Conservation (phyloP, 2,329 filamentous ascomycete genomes). For the Microsporum canis region DNA sequence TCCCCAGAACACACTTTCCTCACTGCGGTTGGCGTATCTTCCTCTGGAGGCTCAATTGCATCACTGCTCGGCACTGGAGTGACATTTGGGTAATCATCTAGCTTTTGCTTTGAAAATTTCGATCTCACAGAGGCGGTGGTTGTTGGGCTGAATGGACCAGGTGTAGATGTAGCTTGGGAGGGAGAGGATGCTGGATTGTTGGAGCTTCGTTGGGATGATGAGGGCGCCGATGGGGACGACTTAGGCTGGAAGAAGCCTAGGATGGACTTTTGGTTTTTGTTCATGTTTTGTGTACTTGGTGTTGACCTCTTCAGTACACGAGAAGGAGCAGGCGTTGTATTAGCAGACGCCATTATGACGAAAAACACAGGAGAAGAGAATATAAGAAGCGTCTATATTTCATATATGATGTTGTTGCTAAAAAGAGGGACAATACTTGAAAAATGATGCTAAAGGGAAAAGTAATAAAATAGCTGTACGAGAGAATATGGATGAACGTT, state of each 20-base stretch:
- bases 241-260: slow-evolving; percentile 63
- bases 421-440: neutral
- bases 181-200: slow-evolving; percentile 8
- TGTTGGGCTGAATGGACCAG: neutral
- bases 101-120: neutral
- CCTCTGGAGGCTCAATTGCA: slow-evolving; percentile 55
- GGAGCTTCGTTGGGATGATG: slow-evolving; percentile 18
- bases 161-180: neutral
- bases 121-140: neutral
- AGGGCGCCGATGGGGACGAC: slow-evolving; percentile 36
- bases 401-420: neutral
- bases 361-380: neutral
- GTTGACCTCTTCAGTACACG: slow-evolving; percentile 20
- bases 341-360: neutral
- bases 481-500: neutral
- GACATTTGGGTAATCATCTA: slow-evolving; percentile 34
- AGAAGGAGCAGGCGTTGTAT: slow-evolving; percentile 4
- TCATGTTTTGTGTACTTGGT: slow-evolving; percentile 37
- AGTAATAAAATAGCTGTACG: neutral
- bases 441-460: neutral
- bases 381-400: neutral
- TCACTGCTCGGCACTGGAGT: slow-evolving; percentile 78
- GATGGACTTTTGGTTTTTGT: slow-evolving; percentile 60
- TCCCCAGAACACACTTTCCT: slow-evolving; percentile 36
- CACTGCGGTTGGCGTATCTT: slow-evolving; percentile 33